Percentiles rank a stretch among this genome's conserved stretches.
Evolutionary conservation across 306 rosid genomes (phyloP).

Genomic region (Cucurbita argyrosperma): DNA sequence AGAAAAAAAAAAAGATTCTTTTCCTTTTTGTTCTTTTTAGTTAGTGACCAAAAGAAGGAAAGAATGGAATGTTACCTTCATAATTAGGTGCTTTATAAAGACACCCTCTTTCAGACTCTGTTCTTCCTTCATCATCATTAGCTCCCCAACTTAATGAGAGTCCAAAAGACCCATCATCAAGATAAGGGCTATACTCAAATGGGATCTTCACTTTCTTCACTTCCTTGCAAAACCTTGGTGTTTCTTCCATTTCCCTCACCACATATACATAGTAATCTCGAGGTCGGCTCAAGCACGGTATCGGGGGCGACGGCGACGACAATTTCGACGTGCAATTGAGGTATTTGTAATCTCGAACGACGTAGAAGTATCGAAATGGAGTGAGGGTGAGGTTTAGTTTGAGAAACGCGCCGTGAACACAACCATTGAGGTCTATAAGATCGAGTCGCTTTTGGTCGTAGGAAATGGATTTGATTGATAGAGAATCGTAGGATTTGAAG

Average conservation of each 20-base stretch:
- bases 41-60: background rate
- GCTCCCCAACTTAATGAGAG: conserved; percentile 46
- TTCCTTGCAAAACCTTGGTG: conserved; percentile 34
- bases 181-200: conserved; percentile 49
- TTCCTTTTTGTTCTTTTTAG: background rate
- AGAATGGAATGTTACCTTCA: background rate
- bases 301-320: conserved; percentile 11
- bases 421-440: conserved; percentile 48
- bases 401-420: conserved; percentile 51
- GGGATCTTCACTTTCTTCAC: conserved; percentile 59
- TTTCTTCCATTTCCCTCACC: conserved; percentile 24
- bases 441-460: conserved; percentile 35
- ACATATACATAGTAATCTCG: conserved; percentile 36
- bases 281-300: conserved; percentile 53
- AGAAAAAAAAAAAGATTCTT: background rate
- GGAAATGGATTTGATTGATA: conserved; percentile 54
- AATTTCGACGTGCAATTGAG: conserved; percentile 42
- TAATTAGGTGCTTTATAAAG: background rate
- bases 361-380: conserved; percentile 39
- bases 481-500: conserved; percentile 39
- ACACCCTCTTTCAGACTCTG: background rate
- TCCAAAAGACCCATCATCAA: conserved; percentile 56
- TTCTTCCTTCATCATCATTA: background rate
- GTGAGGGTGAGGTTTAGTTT: conserved; percentile 54
- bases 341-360: conserved; percentile 32